A percentile compares a stretch with the other conserved stretches of the same genome.
phyloP scores from a whole-genome alignment of 2,329 filamentous ascomycete species.

The Talaromyces sp. region DNA sequence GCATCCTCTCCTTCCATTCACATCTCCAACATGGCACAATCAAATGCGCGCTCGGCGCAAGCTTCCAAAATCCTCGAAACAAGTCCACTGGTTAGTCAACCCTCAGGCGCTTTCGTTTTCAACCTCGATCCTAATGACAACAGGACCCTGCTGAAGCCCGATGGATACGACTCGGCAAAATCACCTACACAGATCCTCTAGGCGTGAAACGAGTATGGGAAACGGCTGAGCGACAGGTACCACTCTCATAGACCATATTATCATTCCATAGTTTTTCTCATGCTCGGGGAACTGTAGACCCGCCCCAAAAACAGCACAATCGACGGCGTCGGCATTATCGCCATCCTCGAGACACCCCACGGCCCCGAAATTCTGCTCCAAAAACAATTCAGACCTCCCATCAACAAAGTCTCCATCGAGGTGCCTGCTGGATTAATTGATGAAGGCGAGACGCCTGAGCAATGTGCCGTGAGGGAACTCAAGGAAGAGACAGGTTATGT shows the following conservation, averaged over 20 bases:
- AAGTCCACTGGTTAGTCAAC: slow-evolving; percentile 13
- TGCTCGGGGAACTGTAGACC: slow-evolving; percentile 29
- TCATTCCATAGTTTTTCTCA: background rate
- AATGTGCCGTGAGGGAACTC: slow-evolving; percentile 57
- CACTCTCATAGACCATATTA: too few species aligned
- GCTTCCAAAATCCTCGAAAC: slow-evolving; percentile 15
- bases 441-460: slow-evolving; percentile 51
- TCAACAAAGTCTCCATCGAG: slow-evolving; percentile 55
- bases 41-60: background rate
- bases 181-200: slow-evolving; percentile 42
- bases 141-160: slow-evolving; percentile 40
- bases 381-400: slow-evolving; percentile 56
- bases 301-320: slow-evolving; percentile 52
- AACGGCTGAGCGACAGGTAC: slow-evolving; percentile 43
- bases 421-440: slow-evolving; percentile 62
- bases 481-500: slow-evolving; percentile 57
- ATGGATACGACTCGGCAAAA: slow-evolving; percentile 44
- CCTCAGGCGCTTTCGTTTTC: background rate
- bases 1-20: background rate
- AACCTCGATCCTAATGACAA: background rate
- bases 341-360: slow-evolving; percentile 34
- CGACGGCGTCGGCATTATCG: slow-evolving; percentile 59
- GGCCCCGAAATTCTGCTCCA: slow-evolving; percentile 48
- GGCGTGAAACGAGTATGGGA: slow-evolving; percentile 46
- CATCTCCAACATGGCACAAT: background rate